Percentiles rank a stretch among this genome's conserved stretches.
Evolutionary conservation across 129 eudicot species (phyloP).

Genomic region (Flaveria trinervia): DNA sequence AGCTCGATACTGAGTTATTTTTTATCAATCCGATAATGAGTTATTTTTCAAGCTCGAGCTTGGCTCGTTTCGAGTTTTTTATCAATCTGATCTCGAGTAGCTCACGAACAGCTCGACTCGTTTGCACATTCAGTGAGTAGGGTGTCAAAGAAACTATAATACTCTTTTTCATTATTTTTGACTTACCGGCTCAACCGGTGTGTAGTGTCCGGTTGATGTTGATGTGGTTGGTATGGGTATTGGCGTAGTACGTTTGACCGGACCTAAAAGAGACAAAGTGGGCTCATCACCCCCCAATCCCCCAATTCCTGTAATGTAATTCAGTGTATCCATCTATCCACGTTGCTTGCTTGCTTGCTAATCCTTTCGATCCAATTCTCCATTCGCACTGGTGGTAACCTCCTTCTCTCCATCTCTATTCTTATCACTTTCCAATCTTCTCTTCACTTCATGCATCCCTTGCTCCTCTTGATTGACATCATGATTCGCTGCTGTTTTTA

Average conservation of each 20-base stretch:
- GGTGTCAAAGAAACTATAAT: no score
- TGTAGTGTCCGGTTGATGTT: not conserved
- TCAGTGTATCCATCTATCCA: slow-evolving; percentile 4
- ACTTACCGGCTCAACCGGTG: no score
- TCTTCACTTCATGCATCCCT: slow-evolving; percentile 23
- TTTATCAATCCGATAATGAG: no score
- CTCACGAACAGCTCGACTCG: no score
- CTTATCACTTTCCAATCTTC: not conserved
- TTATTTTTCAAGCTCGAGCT: no score
- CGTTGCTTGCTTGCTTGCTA: not conserved
- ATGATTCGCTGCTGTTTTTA: not conserved
- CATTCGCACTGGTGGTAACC: slow-evolving; percentile 24
- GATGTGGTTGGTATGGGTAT: slow-evolving; percentile 13
- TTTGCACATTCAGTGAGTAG: no score
- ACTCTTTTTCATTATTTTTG: no score
- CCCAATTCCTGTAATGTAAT: slow-evolving; percentile 12
- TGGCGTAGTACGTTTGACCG: slow-evolving; percentile 16
- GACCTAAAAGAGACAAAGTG: slow-evolving; percentile 34
- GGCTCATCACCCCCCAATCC: slow-evolving; percentile 4
- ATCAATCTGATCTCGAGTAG: no score
- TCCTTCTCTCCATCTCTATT: not conserved
- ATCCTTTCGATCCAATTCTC: slow-evolving; percentile 20
- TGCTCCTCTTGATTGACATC: no score
- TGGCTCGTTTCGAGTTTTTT: no score
- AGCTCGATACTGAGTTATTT: no score